Percentiles rank a stretch among this genome's conserved stretches.
phyloP scores from a whole-genome alignment of 1,284 basidiomycete species.

The Cutaneotrichosporon cyanovorans region DNA sequence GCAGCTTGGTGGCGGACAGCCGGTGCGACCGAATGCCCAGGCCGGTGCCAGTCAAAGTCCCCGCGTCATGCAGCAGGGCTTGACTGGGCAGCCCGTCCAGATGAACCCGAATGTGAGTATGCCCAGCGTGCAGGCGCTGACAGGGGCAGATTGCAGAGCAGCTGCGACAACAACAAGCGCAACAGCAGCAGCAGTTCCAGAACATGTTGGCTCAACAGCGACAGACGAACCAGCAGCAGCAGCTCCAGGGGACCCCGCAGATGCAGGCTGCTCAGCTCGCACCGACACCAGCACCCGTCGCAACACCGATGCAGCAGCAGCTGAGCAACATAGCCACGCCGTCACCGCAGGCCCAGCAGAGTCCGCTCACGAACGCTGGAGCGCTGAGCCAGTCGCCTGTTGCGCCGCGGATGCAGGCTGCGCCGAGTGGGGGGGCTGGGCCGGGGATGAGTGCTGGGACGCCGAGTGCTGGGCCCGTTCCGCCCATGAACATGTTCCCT shows the following conservation, averaged over 20 bases:
- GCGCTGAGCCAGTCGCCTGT: conserved; percentile 15
- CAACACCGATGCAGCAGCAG: conserved; percentile 9
- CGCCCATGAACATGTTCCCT: conserved; percentile 7
- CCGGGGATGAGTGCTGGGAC: conserved; percentile 10
- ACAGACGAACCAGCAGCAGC: conserved; percentile 11
- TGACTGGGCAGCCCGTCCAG: conserved; percentile 13
- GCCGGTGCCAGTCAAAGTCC: conserved; percentile 8
- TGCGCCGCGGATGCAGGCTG: conserved; percentile 14
- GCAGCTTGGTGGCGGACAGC: conserved; percentile 3
- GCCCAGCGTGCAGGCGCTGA: neutral
- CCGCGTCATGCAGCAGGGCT: conserved; percentile 12
- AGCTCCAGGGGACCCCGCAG: conserved; percentile 11
- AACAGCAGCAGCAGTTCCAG: conserved; percentile 16
- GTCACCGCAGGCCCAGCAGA: conserved; percentile 15
- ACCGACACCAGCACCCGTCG: conserved; percentile 5
- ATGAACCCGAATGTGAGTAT: conserved; percentile 15
- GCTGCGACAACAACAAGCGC: conserved; percentile 5
- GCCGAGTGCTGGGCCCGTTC: neutral
- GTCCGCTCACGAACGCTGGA: conserved; percentile 10
- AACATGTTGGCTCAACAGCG: conserved; percentile 13
- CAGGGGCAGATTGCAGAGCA: neutral
- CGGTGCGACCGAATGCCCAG: neutral
- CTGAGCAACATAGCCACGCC: conserved; percentile 8
- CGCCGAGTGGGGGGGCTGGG: conserved; percentile 13
- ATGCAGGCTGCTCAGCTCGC: conserved; percentile 7